Conservation (phyloP, 2,329 filamentous ascomycete genomes). For the Pyricularia pennisetigena region DNA sequence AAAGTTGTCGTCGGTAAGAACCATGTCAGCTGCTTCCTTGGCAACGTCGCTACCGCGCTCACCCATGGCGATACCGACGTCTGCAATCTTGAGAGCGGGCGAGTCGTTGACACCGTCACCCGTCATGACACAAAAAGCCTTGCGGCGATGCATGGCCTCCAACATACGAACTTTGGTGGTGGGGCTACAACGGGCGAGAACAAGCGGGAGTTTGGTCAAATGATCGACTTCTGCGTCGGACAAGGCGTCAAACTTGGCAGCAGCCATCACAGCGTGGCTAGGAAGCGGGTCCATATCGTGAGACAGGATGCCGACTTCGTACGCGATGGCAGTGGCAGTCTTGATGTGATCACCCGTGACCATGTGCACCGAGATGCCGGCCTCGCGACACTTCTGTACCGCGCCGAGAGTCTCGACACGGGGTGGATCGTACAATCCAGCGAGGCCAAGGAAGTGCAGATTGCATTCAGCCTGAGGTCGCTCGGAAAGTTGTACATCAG, state of each 20-base stretch:
- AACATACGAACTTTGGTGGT: conserved; percentile 58
- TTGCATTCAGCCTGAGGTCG: conserved; percentile 47
- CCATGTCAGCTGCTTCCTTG: conserved; percentile 54
- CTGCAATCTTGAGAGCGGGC: conserved; percentile 52
- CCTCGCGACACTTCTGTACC: conserved; percentile 42
- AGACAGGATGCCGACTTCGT: conserved; percentile 20
- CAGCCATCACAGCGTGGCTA: conserved; percentile 44
- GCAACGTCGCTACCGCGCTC: conserved; percentile 52
- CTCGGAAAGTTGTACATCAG: conserved; percentile 21
- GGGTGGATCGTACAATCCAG: conserved; percentile 60
- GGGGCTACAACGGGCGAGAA: conserved; percentile 52
- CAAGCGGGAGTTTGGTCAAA: conserved; percentile 46
- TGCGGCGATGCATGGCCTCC: conserved; percentile 56
- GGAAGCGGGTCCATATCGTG: conserved; percentile 29
- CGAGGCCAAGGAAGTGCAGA: conserved; percentile 54
- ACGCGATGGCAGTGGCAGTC: conserved; percentile 51
- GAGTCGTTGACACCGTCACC: conserved; percentile 64
- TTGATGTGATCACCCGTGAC: conserved; percentile 54
- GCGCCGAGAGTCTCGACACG: conserved; percentile 52
- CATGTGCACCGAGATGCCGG: conserved; percentile 51
- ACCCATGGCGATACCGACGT: conserved; percentile 59
- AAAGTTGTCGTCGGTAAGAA: conserved; percentile 62
- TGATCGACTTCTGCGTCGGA: conserved; percentile 46
- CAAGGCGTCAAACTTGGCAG: conserved; percentile 46
- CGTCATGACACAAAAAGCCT: conserved; percentile 58